Evolutionary conservation across 2,329 filamentous ascomycete species (phyloP).

Genomic region (Xylaria sp.): DNA sequence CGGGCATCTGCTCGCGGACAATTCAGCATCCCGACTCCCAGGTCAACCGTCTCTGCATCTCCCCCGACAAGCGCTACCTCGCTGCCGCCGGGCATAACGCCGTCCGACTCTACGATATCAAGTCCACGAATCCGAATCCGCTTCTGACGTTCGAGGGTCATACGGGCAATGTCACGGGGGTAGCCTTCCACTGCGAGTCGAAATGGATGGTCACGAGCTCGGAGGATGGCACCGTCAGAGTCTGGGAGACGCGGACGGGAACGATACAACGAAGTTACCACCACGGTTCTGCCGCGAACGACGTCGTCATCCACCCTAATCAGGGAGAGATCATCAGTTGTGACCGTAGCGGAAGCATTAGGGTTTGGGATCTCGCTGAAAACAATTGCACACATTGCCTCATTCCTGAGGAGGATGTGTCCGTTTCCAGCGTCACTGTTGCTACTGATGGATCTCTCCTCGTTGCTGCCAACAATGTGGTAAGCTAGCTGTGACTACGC

Average conservation of each 20-base stretch:
- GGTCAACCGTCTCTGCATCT: conserved; percentile 96
- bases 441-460: conserved; percentile 90
- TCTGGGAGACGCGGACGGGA: conserved; percentile 87
- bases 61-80: conserved; percentile 93
- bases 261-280: conserved; percentile 88
- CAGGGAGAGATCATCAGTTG: conserved; percentile 97
- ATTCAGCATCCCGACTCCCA: conserved; percentile 98
- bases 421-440: conserved; percentile 90
- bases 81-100: conserved; percentile 75
- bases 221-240: conserved; percentile 94
- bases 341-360: conserved; percentile 84
- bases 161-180: conserved; percentile 90
- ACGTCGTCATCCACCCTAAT: conserved; percentile 99
- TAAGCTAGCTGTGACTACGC: conserved; percentile 38
- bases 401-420: conserved; percentile 91
- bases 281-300: conserved; percentile 84
- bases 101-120: conserved; percentile 98
- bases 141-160: conserved; percentile 94
- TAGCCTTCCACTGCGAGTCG: conserved; percentile 96
- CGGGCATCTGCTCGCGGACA: conserved; percentile 94
- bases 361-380: conserved; percentile 94
- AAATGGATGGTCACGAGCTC: conserved; percentile 99
- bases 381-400: conserved; percentile 96
- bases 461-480: conserved; percentile 86
- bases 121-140: conserved; percentile 92